phyloP scores from a whole-genome alignment of 805 yeast species.

The Monosporozyma unispora region DNA sequence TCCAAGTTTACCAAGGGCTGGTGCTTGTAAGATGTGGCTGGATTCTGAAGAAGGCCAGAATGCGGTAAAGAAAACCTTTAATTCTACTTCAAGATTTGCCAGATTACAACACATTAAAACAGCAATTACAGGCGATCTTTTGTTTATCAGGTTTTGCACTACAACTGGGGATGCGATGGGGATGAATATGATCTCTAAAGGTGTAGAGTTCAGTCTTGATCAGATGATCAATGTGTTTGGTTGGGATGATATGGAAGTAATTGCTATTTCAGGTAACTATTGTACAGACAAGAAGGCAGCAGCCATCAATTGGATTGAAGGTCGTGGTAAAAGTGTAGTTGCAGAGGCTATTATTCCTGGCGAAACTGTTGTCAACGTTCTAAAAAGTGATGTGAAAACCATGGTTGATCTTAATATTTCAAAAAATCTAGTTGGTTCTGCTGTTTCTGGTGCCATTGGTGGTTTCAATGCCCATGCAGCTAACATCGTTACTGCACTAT shows the following conservation, averaged over 20 bases:
- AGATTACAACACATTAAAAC: slow-evolving; percentile 84
- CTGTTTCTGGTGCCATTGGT: slow-evolving; percentile 97
- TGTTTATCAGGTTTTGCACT: slow-evolving; percentile 91
- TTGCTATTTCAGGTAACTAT: slow-evolving; percentile 93
- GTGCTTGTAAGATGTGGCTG: slow-evolving; percentile 90
- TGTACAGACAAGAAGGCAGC: slow-evolving; percentile 98
- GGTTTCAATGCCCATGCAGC: slow-evolving; percentile 99
- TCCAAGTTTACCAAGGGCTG: slow-evolving; percentile 76
- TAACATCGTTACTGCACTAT: slow-evolving; percentile 89
- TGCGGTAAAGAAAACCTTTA: slow-evolving; percentile 76
- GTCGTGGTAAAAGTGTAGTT: slow-evolving; percentile 96
- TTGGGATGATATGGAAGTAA: slow-evolving; percentile 86
- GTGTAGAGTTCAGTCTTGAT: slow-evolving; percentile 81
- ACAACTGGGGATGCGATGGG: slow-evolving; percentile 99
- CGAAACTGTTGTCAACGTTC: slow-evolving; percentile 66
- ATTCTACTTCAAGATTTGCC: slow-evolving; percentile 96
- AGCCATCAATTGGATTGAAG: slow-evolving; percentile 98
- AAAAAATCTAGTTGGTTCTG: slow-evolving; percentile 91
- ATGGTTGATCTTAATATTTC: slow-evolving; percentile 80
- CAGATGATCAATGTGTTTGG: slow-evolving; percentile 84
- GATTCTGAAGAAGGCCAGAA: slow-evolving; percentile 92
- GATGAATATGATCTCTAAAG: slow-evolving; percentile 99
- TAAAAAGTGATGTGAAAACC: slow-evolving; percentile 88
- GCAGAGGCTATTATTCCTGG: slow-evolving; percentile 91
- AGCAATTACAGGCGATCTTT: slow-evolving; percentile 85